phyloP scores from a whole-genome alignment of 148 eudicot genomes.

The Persicaria tinctoria region DNA sequence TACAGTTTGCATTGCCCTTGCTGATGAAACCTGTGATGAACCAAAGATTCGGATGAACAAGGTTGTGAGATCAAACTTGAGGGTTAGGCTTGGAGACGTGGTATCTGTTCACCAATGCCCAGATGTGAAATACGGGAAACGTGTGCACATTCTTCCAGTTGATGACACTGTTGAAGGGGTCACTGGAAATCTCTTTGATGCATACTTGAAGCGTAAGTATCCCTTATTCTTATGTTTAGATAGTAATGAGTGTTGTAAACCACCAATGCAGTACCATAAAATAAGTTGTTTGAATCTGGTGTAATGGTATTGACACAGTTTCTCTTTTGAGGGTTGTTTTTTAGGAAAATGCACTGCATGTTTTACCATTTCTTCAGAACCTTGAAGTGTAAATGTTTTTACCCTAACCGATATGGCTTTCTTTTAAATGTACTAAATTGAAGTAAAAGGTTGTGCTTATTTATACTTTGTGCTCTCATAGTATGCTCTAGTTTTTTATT shows the following conservation, averaged over 20 bases:
- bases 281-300: background rate
- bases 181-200: conserved; percentile 80
- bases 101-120: conserved; percentile 84
- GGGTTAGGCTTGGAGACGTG: conserved; percentile 90
- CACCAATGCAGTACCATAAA: background rate
- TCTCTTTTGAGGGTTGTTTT: background rate
- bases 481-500: no score
- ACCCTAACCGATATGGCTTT: background rate
- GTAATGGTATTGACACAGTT: background rate
- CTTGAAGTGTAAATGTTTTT: background rate
- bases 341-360: background rate
- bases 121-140: conserved; percentile 85
- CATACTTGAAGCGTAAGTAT: conserved; percentile 75
- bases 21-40: conserved; percentile 77
- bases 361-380: background rate
- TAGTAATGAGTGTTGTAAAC: background rate
- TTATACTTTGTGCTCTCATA: no score
- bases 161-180: conserved; percentile 86
- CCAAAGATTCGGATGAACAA: conserved; percentile 83
- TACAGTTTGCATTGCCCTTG: conserved; percentile 85
- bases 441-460: no score
- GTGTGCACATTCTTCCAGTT: conserved; percentile 81
- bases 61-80: conserved; percentile 70
- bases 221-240: background rate
- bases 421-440: no score